Conservation (phyloP, 257 asterid genomes). For the Osmanthus fragrans region DNA sequence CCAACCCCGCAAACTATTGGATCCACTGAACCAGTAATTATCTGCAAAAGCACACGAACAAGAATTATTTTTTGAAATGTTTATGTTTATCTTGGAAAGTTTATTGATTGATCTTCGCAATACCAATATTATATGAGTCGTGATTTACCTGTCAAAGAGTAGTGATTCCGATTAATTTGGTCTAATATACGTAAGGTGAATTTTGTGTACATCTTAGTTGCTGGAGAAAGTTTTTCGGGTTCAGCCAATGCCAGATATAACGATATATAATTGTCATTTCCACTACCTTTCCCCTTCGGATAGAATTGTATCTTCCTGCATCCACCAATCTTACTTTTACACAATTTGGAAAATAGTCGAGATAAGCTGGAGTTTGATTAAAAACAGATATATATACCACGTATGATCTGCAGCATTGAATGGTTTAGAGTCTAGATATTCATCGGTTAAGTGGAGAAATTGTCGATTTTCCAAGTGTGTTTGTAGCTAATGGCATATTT, state of each 20-base stretch:
- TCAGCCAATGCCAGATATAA: conserved; percentile 58
- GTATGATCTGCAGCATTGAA: conserved; percentile 52
- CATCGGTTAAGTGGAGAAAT: conserved; percentile 32
- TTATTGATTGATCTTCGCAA: too few relatives aligned
- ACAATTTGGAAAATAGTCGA: not conserved
- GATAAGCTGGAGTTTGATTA: not conserved
- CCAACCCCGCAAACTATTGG: conserved; percentile 52
- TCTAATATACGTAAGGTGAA: conserved; percentile 55
- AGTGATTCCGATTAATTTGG: conserved; percentile 36
- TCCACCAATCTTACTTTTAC: not conserved
- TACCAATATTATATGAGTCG: too few relatives aligned
- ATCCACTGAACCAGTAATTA: too few relatives aligned
- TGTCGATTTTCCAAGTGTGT: conserved; percentile 42
- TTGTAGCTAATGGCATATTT: conserved; percentile 50
- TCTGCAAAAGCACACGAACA: too few relatives aligned
- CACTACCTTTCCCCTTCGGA: conserved; percentile 60
- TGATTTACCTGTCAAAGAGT: conserved; percentile 45
- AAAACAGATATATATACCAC: conserved; percentile 33
- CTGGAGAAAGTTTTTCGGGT: conserved; percentile 43
- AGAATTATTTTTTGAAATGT: too few relatives aligned
- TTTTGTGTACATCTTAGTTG: conserved; percentile 48
- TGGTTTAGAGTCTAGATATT: conserved; percentile 45
- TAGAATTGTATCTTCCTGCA: conserved; percentile 66
- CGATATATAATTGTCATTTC: conserved; percentile 49
- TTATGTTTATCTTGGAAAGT: too few relatives aligned